Conservation (phyloP, 345 rosid genomes). For the Geranium brycei region DNA sequence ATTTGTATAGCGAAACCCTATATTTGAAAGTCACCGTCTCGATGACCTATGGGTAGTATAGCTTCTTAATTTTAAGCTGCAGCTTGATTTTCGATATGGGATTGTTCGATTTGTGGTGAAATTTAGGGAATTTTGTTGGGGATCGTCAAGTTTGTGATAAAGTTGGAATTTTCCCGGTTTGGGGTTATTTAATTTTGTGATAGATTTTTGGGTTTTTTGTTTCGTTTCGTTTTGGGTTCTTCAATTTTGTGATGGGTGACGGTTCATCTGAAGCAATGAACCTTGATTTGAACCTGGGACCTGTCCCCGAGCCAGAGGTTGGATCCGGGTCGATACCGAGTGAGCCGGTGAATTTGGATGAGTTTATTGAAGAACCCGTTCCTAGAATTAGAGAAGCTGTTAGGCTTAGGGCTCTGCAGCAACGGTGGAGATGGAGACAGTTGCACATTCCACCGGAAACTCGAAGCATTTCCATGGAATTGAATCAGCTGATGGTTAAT, state of each 20-base stretch:
- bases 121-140: conserved; percentile 5
- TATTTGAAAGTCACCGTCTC: conserved; percentile 8
- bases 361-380: conserved; percentile 37
- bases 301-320: conserved; percentile 73
- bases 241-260: conserved; percentile 42
- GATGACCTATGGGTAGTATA: conserved; percentile 8
- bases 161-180: background rate
- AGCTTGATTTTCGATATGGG: conserved; percentile 7
- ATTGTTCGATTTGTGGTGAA: background rate
- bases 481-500: conserved; percentile 45
- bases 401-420: conserved; percentile 33
- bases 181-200: background rate
- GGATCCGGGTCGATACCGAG: conserved; percentile 27
- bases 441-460: conserved; percentile 32
- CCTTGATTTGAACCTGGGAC: conserved; percentile 92
- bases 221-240: conserved; percentile 6
- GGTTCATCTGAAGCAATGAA: conserved; percentile 75
- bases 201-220: conserved; percentile 7
- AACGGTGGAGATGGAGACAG: conserved; percentile 45
- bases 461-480: conserved; percentile 44
- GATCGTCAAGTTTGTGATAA: conserved; percentile 3
- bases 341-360: conserved; percentile 47
- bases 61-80: background rate
- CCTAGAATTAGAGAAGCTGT: conserved; percentile 51
- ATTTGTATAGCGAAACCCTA: background rate